A percentile compares a stretch with the other conserved stretches of the same genome.
Conservation (phyloP, 352 stramenopile genomes). For the Peronosclerospora sorghi region DNA sequence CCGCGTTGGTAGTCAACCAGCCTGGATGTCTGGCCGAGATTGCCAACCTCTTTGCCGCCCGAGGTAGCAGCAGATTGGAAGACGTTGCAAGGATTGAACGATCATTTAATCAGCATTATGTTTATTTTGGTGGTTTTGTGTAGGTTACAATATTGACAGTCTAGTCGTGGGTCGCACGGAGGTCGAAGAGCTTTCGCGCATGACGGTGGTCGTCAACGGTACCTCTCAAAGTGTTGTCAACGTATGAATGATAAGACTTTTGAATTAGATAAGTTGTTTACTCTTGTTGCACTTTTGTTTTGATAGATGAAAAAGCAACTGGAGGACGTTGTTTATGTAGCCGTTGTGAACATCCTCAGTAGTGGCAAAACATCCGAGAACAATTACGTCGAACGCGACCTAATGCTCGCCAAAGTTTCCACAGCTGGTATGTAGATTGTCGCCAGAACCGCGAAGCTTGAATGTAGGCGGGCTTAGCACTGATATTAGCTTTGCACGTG, state of each 20-base stretch:
- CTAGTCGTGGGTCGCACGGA: constrained; percentile 78
- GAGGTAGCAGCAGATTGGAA: constrained; percentile 23
- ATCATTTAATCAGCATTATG: not conserved
- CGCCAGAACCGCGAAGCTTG: not conserved
- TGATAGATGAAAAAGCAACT: constrained; percentile 81
- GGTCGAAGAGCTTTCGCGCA: constrained; percentile 76
- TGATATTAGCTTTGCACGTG: constrained; percentile 2
- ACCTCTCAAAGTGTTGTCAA: constrained; percentile 72
- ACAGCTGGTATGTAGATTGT: constrained; percentile 42
- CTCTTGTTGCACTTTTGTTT: not conserved
- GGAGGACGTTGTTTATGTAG: constrained; percentile 80
- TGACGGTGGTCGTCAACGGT: constrained; percentile 79
- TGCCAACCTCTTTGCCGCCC: constrained; percentile 72
- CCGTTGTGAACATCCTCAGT: constrained; percentile 79
- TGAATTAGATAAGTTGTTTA: not conserved
- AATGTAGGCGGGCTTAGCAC: not conserved
- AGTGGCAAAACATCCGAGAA: constrained; percentile 48
- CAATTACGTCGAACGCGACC: constrained; percentile 79
- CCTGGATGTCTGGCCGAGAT: constrained; percentile 78
- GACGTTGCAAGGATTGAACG: not conserved
- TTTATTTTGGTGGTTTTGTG: constrained; percentile 7
- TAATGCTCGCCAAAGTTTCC: constrained; percentile 82
- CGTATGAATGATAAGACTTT: constrained; percentile 15
- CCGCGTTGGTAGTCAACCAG: constrained; percentile 77
- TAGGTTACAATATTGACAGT: constrained; percentile 84